Conservation (phyloP, 345 rosid genomes). For the Eucalyptus fibrosa region DNA sequence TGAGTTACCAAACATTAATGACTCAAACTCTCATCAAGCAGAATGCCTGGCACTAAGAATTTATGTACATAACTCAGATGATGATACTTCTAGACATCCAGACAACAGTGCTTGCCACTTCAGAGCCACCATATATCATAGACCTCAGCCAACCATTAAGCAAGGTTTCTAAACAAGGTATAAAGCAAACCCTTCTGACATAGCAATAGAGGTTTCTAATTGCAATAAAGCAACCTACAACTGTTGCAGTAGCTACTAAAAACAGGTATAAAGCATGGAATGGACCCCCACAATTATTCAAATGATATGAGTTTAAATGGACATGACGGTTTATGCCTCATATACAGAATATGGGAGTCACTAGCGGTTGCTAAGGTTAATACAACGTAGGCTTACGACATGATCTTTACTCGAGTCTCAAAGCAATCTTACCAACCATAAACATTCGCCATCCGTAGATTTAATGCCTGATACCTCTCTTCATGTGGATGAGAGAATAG, state of each 20-base stretch:
- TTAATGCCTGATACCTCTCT: slow-evolving; percentile 90
- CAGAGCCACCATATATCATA: background rate
- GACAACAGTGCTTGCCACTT: background rate
- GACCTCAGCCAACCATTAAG: background rate
- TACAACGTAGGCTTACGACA: slow-evolving; percentile 43
- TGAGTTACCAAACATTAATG: background rate
- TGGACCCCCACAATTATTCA: background rate
- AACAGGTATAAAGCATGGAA: background rate
- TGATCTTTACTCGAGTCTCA: slow-evolving; percentile 45
- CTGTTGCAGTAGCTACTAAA: background rate
- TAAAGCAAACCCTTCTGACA: background rate
- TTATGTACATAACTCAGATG: background rate
- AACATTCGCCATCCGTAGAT: slow-evolving; percentile 62
- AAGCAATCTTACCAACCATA: slow-evolving; percentile 98
- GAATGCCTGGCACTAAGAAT: background rate
- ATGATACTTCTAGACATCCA: background rate
- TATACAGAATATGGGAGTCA: background rate
- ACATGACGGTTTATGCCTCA: background rate
- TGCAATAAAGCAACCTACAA: background rate
- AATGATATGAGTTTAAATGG: slow-evolving; percentile 13
- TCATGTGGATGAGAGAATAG: slow-evolving; percentile 48
- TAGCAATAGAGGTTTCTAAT: background rate
- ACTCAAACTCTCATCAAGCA: background rate
- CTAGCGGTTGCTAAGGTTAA: slow-evolving; percentile 22
- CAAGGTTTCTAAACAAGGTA: background rate